Base-by-base conservation (phyloP, 129 eudicot genomes). In the Lactuca sativa region DNA sequence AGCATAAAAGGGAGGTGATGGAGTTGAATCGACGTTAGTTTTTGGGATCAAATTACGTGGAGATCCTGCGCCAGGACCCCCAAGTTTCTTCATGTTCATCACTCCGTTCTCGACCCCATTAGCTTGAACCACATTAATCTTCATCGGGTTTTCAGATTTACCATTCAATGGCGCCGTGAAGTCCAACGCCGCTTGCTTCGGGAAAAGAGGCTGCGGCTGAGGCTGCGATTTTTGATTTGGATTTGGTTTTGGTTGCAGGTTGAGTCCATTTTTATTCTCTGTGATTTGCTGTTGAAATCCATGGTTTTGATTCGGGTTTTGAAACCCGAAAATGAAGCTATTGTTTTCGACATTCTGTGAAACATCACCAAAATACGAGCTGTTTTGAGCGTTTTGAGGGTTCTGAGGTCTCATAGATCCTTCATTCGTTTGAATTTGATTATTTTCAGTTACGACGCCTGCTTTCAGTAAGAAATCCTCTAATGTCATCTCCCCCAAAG, bases 401-500 rank as follows among this genome's bases (percentile, higher is more conserved):
- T 62, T 62, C 14, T 62, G 52, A 38, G 67, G 43, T 5, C 6
- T 62, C 10, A n/a, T 15, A 2, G 81, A 75, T 64, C 54, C 58
- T 43, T 44, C 54, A 44, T 36, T 34, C 48, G 49, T 53, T 63
- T 77, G 81, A 77, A 69, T 48, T 66, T 81, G 92, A 56, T 55
- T 62, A 40, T 81, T 79, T 78, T 88, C 97, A 14, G 85, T 80
- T 56, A 80, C 97, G 6, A 84, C 87, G 62, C 97, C 96, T 64
- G 96, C 96, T 80, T 85, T 88, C 67, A 62, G 34, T 78, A 91
- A 61, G 60, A 88, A 91, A 82, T 91, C 96, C 86, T 91, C 97
- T 30, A 91, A 65, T 62, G 97, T 91, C 66, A 88, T 88, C 82
- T 91, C 96, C 34, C 96, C 88, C 51, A 91, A 81, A 55, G 96